Conservation (phyloP, 2,329 filamentous ascomycete species). For the Metarhizium album region DNA sequence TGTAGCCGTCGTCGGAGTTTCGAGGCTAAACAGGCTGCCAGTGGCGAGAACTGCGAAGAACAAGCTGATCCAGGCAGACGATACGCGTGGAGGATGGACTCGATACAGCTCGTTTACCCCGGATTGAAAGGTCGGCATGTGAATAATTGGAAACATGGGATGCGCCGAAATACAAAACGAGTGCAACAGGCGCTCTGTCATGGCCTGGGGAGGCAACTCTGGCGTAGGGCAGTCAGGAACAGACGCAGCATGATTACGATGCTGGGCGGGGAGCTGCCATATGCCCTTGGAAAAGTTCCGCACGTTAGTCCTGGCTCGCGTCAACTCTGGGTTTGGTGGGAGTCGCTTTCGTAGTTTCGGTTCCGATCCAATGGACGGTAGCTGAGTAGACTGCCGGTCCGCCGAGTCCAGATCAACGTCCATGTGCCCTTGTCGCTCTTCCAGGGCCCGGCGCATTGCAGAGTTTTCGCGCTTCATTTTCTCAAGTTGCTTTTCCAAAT, state of each 20-base stretch:
- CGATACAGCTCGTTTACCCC: constrained; percentile 71
- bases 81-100: constrained; percentile 44
- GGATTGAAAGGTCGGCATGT: constrained; percentile 74
- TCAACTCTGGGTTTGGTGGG: constrained; percentile 55
- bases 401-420: constrained; percentile 36
- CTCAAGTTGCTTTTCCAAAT: constrained; percentile 84
- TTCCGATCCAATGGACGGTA: constrained; percentile 56
- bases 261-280: constrained; percentile 64
- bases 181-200: constrained; percentile 61
- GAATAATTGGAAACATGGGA: constrained; percentile 70
- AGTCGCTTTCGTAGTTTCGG: constrained; percentile 53
- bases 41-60: constrained; percentile 78
- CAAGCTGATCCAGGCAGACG: constrained; percentile 64
- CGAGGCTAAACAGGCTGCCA: constrained; percentile 61
- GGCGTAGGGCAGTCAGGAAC: constrained; percentile 45
- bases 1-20: constrained; percentile 40
- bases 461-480: constrained; percentile 70
- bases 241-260: constrained; percentile 41
- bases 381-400: constrained; percentile 40
- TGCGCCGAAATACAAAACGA: constrained; percentile 72
- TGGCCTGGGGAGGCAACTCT: constrained; percentile 57
- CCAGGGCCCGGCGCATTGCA: constrained; percentile 56
- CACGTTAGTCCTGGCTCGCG: constrained; percentile 61
- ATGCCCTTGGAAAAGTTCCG: constrained; percentile 65
- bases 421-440: constrained; percentile 38